Evolutionary conservation across 2,329 filamentous ascomycete genomes (phyloP), one percentile per base, ranked within the genome.

Genomic region (Periconia sp.): DNA sequence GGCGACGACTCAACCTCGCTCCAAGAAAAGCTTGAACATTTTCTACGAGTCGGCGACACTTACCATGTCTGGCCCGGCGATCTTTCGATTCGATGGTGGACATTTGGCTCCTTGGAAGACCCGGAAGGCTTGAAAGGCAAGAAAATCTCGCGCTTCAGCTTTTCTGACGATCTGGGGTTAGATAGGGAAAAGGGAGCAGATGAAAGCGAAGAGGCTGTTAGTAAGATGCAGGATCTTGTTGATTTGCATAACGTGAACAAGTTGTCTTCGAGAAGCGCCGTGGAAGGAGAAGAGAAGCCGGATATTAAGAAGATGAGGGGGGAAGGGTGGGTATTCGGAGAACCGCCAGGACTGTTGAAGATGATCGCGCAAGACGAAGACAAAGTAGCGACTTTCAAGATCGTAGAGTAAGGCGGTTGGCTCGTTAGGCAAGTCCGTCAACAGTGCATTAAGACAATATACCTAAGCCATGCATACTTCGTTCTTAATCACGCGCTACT

Each of bases 91-190:
- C 50, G 41, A 50, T 52, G 50, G 53, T 55, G 50, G 53, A 42
- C 46, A 50, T 55, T 55, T 52, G 50, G 53, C 46, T 55, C 53
- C 49, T 47, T 55, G 20, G 53, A 55, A 46, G 53, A 52, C 49
- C 41, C 41, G 45, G 49, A 52, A 55, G 41, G 45, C 41, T 52
- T 55, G 40, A 49, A 55, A 49, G 45, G 41, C 41, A 55, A 55
- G 45, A 55, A 55, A 49, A 55, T 55, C 46, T 45, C 49, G 45
- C 49, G 45, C 53, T 55, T 48, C 40, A 55, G 49, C 45, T 52
- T 52, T 45, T 49, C 45, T 49, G 45, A 46, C 45, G 45, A 55
- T 49, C 45, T 55, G 45, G 31, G 40, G 45, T 49, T 55, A 20
- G 49, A 52, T 42, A 52, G 53, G 45, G 45, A 54, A 49, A 41